phyloP scores from a whole-genome alignment of 75 land plant species.

The Adiantum capillusveneris region DNA sequence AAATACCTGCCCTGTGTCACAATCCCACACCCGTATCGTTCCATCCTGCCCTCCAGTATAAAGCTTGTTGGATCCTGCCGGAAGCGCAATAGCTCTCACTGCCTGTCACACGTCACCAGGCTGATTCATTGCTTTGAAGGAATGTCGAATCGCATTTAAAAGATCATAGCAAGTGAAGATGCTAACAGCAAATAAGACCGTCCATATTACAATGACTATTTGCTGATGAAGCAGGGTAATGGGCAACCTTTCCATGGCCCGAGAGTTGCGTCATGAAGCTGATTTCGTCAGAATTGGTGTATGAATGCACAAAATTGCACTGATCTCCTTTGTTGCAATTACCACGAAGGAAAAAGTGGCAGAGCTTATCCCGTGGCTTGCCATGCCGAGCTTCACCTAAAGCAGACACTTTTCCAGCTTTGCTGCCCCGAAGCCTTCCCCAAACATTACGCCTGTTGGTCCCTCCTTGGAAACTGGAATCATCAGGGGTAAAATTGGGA shows the following conservation, averaged over 20 bases:
- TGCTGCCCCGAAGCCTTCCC: slow-evolving; percentile 30
- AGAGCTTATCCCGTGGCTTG: slow-evolving; percentile 33
- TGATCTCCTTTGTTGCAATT: slow-evolving; percentile 56
- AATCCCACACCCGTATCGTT: slow-evolving; percentile 83
- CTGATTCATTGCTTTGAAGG: neutral
- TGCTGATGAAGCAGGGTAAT: neutral
- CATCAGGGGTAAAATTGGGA: neutral
- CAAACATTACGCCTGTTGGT: slow-evolving; percentile 9
- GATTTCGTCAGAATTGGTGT: slow-evolving; percentile 49
- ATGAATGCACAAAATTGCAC: slow-evolving; percentile 73
- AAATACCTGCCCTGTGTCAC: slow-evolving; percentile 77
- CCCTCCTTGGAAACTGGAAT: slow-evolving; percentile 1
- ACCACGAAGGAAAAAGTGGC: slow-evolving; percentile 64
- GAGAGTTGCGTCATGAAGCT: slow-evolving; percentile 54
- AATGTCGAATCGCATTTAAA: too few relatives aligned
- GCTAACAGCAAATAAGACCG: neutral
- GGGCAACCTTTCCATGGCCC: slow-evolving; percentile 77
- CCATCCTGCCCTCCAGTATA: slow-evolving; percentile 88
- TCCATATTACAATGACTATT: neutral
- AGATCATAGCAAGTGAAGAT: too few relatives aligned
- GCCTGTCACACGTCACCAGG: slow-evolving; percentile 33
- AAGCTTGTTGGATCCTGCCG: slow-evolving; percentile 77
- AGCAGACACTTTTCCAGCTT: slow-evolving; percentile 10
- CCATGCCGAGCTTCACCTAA: slow-evolving; percentile 1
- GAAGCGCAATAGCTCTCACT: slow-evolving; percentile 66